Conservation (phyloP, 495 filamentous ascomycete species). For the Aspergillus conjunctus region DNA sequence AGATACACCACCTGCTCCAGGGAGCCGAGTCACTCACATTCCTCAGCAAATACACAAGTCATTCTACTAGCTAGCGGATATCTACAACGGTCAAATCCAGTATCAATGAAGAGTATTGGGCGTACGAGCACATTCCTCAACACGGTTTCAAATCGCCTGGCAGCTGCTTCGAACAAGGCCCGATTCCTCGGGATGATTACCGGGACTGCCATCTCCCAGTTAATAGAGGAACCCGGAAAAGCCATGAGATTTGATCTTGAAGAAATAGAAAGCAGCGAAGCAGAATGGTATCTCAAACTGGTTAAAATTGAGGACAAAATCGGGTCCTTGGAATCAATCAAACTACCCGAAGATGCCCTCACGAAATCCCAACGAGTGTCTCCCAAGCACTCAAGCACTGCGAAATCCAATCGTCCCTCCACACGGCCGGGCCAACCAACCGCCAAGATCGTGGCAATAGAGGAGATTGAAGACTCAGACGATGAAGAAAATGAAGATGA, state of each 20-base stretch:
- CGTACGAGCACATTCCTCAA: conserved; percentile 73
- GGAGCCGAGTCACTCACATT: conserved; percentile 29
- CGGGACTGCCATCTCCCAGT: conserved; percentile 74
- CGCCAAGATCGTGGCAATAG: conserved; percentile 63
- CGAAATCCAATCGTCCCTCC: conserved; percentile 15
- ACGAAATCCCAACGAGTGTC: conserved; percentile 5
- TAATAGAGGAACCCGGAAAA: conserved; percentile 75
- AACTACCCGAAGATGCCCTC: conserved; percentile 16
- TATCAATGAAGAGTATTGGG: conserved; percentile 62
- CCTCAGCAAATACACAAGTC: conserved; percentile 73
- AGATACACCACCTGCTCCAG: conserved; percentile 14
- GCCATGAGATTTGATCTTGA: conserved; percentile 83
- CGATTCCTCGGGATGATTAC: conserved; percentile 90
- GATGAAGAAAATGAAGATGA: conserved; percentile 60
- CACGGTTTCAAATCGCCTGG: conserved; percentile 84
- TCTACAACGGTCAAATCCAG: conserved; percentile 61
- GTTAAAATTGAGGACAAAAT: conserved; percentile 62
- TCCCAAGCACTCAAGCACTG: conserved; percentile 17
- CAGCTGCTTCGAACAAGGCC: conserved; percentile 69
- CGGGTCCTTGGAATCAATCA: conserved; percentile 59
- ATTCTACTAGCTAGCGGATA: conserved; percentile 79
- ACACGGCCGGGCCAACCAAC: conserved; percentile 25
- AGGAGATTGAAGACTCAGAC: conserved; percentile 59
- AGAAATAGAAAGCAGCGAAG: conserved; percentile 72
- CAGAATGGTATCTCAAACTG: conserved; percentile 74